Evolutionary conservation across 306 rosid genomes (phyloP).

Genomic region (Pachyrhizus erosus): DNA sequence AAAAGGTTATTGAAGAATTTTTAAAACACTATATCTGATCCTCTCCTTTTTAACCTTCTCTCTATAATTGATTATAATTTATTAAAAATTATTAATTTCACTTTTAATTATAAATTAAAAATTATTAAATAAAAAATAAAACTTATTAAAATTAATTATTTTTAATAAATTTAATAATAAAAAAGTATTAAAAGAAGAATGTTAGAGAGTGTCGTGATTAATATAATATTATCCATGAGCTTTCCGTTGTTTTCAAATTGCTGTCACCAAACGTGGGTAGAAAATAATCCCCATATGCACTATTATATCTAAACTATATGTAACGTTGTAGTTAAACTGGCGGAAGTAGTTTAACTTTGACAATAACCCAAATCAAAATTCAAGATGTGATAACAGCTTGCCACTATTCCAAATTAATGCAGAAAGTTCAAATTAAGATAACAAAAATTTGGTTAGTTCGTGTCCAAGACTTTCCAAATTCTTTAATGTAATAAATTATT

Average conservation of each 20-base stretch:
- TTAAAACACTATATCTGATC: too few species aligned
- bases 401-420: constrained; percentile 5
- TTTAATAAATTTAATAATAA: too few species aligned
- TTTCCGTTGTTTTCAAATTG: constrained; percentile 19
- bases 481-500: background rate
- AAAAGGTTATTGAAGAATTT: too few species aligned
- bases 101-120: too few species aligned
- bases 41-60: too few species aligned
- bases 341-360: background rate
- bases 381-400: background rate
- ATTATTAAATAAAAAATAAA: too few species aligned
- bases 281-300: constrained; percentile 1
- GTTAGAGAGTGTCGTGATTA: too few species aligned
- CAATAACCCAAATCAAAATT: background rate
- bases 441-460: background rate
- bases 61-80: too few species aligned
- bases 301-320: background rate
- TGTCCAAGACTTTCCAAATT: background rate
- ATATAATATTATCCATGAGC: background rate
- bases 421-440: background rate
- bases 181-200: too few species aligned
- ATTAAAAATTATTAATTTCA: too few species aligned
- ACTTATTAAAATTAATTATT: too few species aligned
- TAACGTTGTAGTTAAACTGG: background rate
- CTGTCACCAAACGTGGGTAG: background rate